Evolutionary conservation across 2,329 filamentous ascomycete species (phyloP).

Genomic region (Fusarium dimerum): DNA sequence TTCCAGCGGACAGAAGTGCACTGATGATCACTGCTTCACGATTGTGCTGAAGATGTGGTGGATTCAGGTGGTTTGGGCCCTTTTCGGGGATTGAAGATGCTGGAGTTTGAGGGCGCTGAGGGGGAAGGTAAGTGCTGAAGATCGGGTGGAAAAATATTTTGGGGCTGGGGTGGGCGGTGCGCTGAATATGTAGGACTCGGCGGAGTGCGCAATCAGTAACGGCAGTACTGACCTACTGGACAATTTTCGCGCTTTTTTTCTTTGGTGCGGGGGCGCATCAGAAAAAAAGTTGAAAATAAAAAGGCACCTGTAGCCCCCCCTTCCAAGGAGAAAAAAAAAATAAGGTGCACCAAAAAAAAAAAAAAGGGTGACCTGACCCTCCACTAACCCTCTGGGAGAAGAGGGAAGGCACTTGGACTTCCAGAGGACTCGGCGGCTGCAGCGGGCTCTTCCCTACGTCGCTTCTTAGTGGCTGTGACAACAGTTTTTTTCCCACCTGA

Average conservation of each 20-base stretch:
- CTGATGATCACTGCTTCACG: slow-evolving; percentile 16
- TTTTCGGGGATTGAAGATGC: slow-evolving; percentile 23
- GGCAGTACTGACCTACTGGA: slow-evolving; percentile 14
- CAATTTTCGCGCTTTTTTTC: background rate
- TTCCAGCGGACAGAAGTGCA: slow-evolving; percentile 20
- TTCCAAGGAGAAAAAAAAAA: slow-evolving; percentile 4
- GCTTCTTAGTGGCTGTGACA: slow-evolving; percentile 14
- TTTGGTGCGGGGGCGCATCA: slow-evolving; percentile 17
- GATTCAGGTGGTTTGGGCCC: slow-evolving; percentile 29
- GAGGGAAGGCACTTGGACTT: slow-evolving; percentile 14
- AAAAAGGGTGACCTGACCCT: slow-evolving; percentile 1
- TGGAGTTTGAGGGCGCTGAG: slow-evolving; percentile 28
- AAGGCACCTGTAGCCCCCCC: background rate
- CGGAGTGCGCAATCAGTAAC: slow-evolving; percentile 36
- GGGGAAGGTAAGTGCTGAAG: slow-evolving; percentile 32
- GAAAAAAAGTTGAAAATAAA: slow-evolving; percentile 18
- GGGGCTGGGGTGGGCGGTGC: slow-evolving; percentile 37
- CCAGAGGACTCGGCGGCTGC: slow-evolving; percentile 16
- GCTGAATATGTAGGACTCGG: slow-evolving; percentile 38
- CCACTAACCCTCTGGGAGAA: slow-evolving; percentile 2
- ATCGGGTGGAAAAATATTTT: slow-evolving; percentile 30
- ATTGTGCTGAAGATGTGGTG: slow-evolving; percentile 23
- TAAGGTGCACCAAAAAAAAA: slow-evolving; percentile 21
- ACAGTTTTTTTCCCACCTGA: background rate
- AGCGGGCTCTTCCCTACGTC: slow-evolving; percentile 17